A percentile compares a stretch with the other conserved stretches of the same genome.
phyloP scores from a whole-genome alignment of 371 early-diverging fungal genomes.

The Syncephalastrum sp. region DNA sequence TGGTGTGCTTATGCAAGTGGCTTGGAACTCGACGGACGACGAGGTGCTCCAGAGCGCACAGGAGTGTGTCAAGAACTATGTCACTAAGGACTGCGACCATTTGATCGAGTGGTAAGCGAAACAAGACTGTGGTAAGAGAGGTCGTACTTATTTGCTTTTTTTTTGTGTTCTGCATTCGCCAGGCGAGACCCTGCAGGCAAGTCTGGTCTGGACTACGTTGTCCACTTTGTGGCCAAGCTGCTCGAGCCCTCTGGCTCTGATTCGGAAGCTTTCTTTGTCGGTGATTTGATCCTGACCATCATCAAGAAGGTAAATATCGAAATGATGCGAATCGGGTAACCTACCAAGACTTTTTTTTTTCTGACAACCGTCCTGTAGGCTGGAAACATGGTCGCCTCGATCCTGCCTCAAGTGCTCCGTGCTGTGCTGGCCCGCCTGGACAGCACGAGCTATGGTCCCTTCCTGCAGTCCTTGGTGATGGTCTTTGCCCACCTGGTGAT shows the following conservation, averaged over 20 bases:
- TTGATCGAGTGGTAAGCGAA: conserved; percentile 56
- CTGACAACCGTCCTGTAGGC: conserved; percentile 24
- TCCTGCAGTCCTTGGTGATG: conserved; percentile 85
- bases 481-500: conserved; percentile 84
- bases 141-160: not conserved
- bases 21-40: conserved; percentile 64
- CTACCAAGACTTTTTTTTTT: not conserved
- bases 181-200: conserved; percentile 63
- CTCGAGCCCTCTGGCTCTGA: conserved; percentile 74
- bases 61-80: conserved; percentile 63
- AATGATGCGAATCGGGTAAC: not conserved
- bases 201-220: conserved; percentile 74
- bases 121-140: too few species aligned
- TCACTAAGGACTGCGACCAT: conserved; percentile 64
- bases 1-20: conserved; percentile 76
- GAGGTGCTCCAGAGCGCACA: conserved; percentile 60
- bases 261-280: conserved; percentile 85
- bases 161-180: not conserved
- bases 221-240: conserved; percentile 78
- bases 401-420: conserved; percentile 76
- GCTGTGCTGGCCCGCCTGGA: conserved; percentile 72
- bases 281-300: conserved; percentile 80
- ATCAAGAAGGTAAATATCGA: conserved; percentile 67
- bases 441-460: conserved; percentile 70
- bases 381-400: conserved; percentile 63